Evolutionary conservation across 495 filamentous ascomycete species (phyloP), one percentile per base, ranked within the genome.

Genomic region (Penicillium robsamsonii): DNA sequence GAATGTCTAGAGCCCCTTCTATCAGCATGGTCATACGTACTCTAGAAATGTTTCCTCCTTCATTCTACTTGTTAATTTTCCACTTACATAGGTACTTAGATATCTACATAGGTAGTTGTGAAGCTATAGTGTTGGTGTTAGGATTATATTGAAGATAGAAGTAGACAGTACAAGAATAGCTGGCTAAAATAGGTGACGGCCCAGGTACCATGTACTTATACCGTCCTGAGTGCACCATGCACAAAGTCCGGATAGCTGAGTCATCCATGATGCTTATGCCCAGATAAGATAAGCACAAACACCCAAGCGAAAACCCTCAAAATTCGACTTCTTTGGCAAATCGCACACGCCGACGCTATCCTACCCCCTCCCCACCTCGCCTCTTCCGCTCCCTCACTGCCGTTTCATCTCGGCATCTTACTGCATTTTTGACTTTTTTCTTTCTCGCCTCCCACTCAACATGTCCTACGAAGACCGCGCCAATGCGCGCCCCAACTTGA

Each of bases 381-480:
- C 43, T 59, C 55, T 55, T 33, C 58, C 49, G 57, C 63, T 54
- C 53, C 38, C 59, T 58, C 56, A 22, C 59, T 53, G 57, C 63
- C 55, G 53, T 58, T 51, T 64, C 57, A 61, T 64, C 49, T 51
- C 57, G 62, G 66, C 63, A 45, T 46, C 65, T 64, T 59, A 51
- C 24, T 35, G 38, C 53, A 35, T 50, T 54, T 51, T 50, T 22
- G 27, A 22, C 13, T 43, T 38, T 50, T 38, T 46, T 50, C 51
- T 48, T 58, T 56, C 60, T 59, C 59, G 56, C 55, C 53, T 49
- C 30, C 51, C 53, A 51, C 53, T 58, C 60, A 72, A 66, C 55
- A 79, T 79, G 75, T 79, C 75, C 46, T 79, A 79, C 73, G 75
- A 79, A 53, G 75, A 79, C 68, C 75, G 74, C 74, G 69, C 68